Percentiles rank a stretch among this genome's conserved stretches.
Conservation (phyloP, 345 rosid species). For the Dimocarpus longan region DNA sequence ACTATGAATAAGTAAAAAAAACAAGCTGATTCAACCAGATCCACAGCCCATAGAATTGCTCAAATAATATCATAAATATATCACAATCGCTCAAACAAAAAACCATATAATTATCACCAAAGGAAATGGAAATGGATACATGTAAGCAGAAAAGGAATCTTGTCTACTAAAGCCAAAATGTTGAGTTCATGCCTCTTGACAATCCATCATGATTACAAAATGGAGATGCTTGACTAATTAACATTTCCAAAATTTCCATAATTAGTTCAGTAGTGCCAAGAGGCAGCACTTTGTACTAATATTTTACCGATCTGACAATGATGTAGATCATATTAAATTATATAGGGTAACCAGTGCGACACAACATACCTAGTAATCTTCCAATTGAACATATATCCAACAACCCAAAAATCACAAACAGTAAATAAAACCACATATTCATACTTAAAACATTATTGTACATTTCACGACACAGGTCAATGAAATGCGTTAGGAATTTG, state of each 20-base stretch:
- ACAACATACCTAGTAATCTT: not conserved
- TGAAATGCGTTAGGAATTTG: not conserved
- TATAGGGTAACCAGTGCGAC: not conserved
- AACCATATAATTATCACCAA: not conserved
- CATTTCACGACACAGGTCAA: not conserved
- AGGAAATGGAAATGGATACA: not conserved
- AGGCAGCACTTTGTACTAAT: not conserved
- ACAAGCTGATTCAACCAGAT: not conserved
- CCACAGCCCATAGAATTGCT: not conserved
- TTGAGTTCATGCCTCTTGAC: not conserved
- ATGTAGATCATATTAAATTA: not conserved
- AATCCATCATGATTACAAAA: not conserved
- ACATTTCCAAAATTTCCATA: not conserved
- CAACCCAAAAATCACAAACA: not conserved
- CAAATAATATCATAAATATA: no score
- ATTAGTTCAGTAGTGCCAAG: not conserved
- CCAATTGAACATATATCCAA: not conserved
- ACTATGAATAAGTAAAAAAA: slow-evolving; percentile 1
- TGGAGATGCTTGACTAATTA: not conserved
- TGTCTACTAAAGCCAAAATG: not conserved
- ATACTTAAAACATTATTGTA: not conserved
- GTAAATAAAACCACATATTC: not conserved
- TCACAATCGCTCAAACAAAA: not conserved
- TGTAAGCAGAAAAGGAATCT: not conserved
- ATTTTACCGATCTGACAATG: not conserved